Evolutionary conservation across 2,329 filamentous ascomycete species (phyloP), one percentile per base, ranked within the genome.

Genomic region (Phyllosticta citriasiana): DNA sequence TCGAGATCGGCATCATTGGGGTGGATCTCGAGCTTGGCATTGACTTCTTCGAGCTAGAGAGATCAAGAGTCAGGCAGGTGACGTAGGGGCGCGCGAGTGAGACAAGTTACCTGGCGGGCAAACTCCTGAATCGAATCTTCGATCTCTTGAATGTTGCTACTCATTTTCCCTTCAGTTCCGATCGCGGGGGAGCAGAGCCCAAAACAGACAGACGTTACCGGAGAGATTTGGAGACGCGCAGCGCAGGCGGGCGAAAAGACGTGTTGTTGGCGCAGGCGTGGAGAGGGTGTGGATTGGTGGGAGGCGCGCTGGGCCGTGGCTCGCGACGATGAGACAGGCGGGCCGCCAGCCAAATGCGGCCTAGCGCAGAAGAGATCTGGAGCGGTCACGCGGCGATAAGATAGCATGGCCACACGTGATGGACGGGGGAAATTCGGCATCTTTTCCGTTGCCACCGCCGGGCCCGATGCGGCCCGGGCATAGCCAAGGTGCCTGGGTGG

Each of bases 1-100:
- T 82, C 84, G 70, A 87, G 82, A 70, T 95, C 91, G 69, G 79
- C 79, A 74, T 91, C 93, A 63, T 88, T 87, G 65, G 91, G 87
- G 70, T 94, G 89, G 74, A 88, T 86, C 74, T 88, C 86, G 62
- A 96, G 84, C 66, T 89, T 88, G 60, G 84, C 80, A 69, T 86
- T 78, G 63, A 96, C 86, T 47, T 89, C 86, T 70, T 92, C 89
- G 71, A 96, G 84, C 88, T 92, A 69, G 25, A 55, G 62, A 66
- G 27, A 22, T 22, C 19, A 22, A 47, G 14, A 8, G 54, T 61
- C 33, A 61, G 59, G 26, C 14, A 7, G 30, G 27, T 2, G 19
- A n/a, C 40, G 47, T 19, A 12, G 7, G 3, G 7, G 50, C 14
- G 8, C 9, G 2, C 24, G 50, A 22, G 27, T 33, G 40, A 27